Percentiles rank a stretch among this genome's conserved stretches.
These are phyloP conservation scores for Fraxinus paxiana DNA, from an alignment of 305 asterid species.

Conservation along the genomic window DNA sequence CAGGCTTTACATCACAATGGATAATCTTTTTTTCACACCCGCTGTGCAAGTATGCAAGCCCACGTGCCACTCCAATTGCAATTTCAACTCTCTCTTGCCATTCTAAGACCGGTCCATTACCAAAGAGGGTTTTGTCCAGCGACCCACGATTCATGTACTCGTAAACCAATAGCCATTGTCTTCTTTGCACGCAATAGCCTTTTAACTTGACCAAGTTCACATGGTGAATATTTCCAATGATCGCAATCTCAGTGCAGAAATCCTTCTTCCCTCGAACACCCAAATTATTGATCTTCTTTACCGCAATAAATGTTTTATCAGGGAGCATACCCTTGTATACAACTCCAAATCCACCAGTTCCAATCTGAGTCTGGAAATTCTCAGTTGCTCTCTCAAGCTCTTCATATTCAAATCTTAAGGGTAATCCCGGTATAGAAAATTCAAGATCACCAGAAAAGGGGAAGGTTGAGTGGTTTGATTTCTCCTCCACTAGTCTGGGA, in stretches of 20 bases:
- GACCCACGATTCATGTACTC: slow-evolving; percentile 65
- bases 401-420: slow-evolving; percentile 37
- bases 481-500: not conserved
- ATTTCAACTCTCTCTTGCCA: slow-evolving; percentile 50
- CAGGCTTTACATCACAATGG: slow-evolving; percentile 68
- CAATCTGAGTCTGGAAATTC: slow-evolving; percentile 41
- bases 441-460: slow-evolving; percentile 29
- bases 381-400: slow-evolving; percentile 45
- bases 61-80: slow-evolving; percentile 53
- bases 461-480: not conserved
- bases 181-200: slow-evolving; percentile 51
- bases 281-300: slow-evolving; percentile 38
- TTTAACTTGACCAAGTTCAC: slow-evolving; percentile 49
- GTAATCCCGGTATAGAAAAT: slow-evolving; percentile 44
- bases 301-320: slow-evolving; percentile 49
- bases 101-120: slow-evolving; percentile 42
- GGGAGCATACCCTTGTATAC: slow-evolving; percentile 49
- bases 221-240: slow-evolving; percentile 55
- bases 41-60: slow-evolving; percentile 53
- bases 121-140: slow-evolving; percentile 46
- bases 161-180: slow-evolving; percentile 46
- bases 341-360: slow-evolving; percentile 58
- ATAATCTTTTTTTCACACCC: slow-evolving; percentile 58
- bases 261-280: slow-evolving; percentile 48
- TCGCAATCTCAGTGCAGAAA: slow-evolving; percentile 53